A percentile compares a stretch with the other conserved stretches of the same genome.
Evolutionary conservation across 495 filamentous ascomycete species (phyloP).

Genomic region (Penicillium bovifimosum): DNA sequence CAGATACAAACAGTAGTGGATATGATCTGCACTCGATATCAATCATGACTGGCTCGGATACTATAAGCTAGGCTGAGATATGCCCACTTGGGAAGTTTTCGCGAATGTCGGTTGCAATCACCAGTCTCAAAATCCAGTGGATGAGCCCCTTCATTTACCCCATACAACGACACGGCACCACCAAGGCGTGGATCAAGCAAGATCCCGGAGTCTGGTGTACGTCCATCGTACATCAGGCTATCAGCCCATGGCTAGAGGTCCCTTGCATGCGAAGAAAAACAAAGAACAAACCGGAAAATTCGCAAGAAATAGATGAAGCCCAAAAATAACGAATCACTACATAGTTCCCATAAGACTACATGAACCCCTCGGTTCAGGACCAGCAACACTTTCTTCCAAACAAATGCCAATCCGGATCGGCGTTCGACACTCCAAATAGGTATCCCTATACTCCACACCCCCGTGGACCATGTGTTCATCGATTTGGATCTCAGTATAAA

Average conservation of each 20-base stretch:
- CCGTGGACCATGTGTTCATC: slow-evolving; percentile 3
- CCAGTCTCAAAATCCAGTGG: neutral
- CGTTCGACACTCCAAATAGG: neutral
- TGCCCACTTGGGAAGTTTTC: slow-evolving; percentile 1
- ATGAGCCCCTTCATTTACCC: slow-evolving; percentile 4
- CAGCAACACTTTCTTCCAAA: neutral
- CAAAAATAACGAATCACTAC: neutral
- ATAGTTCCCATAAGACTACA: neutral
- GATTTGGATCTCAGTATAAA: neutral
- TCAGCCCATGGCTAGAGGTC: neutral
- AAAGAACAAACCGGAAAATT: neutral
- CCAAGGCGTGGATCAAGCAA: neutral
- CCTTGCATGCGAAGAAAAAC: neutral
- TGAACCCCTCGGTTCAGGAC: neutral
- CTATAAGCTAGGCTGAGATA: neutral
- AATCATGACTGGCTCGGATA: slow-evolving; percentile 1
- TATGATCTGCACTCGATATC: slow-evolving; percentile 4
- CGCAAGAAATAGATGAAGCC: no score
- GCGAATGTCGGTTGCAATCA: slow-evolving; percentile 8
- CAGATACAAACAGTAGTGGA: neutral
- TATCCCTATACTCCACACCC: neutral
- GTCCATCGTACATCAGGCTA: no score
- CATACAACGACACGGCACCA: neutral
- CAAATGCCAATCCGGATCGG: neutral
- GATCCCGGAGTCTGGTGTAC: neutral